Evolutionary conservation across 495 filamentous ascomycete genomes (phyloP), one percentile per base, ranked within the genome.

Genomic region (Xylaria nigripes): DNA sequence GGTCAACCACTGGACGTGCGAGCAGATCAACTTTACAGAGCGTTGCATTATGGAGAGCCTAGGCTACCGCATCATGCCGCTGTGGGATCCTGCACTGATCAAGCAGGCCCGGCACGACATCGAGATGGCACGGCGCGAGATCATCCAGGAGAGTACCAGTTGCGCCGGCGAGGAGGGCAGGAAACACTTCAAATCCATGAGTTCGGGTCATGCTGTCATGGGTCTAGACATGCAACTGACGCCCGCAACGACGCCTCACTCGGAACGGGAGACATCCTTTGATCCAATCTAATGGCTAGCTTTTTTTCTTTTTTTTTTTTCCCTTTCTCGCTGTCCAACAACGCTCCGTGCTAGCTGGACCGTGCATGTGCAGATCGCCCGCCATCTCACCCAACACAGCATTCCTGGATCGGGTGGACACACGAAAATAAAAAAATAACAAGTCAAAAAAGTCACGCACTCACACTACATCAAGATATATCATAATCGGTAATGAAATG

Each of bases 21-120:
- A 73, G 47, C 76, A 80, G 68, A 67, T 80, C 60, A 81, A 80
- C 51, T 72, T 71, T 51, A 80, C 78, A 15, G 74, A 80, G 56
- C 62, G 71, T 18, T 76, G 71, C 60, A 74, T 81, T 48, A 74
- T 80, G 69, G 76, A 81, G 68, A 75, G 68, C 61, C 60, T 81
- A 41, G 68, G 67, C 40, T 80, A 76, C 55, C 66, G 76, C 22
- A 72, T 81, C 45, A 57, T 79, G 34, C 75, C 76, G 3, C 60
- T 81, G 13, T 80, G 73, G 68, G 68, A 79, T 12, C 62, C 65
- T 2, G 59, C 57, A 21, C 66, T 73, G 36, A 76, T 81, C 46
- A 62, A 61, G 40, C 73, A 79, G 36, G 76, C 76, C 10, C 42
- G 75, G 50, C 66, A 69, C 57, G 75, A 80, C 55, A 81, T 81